A percentile compares a stretch with the other conserved stretches of the same genome.
Evolutionary conservation across 805 yeast species (phyloP).

Genomic region (Ogataea methylovora): DNA sequence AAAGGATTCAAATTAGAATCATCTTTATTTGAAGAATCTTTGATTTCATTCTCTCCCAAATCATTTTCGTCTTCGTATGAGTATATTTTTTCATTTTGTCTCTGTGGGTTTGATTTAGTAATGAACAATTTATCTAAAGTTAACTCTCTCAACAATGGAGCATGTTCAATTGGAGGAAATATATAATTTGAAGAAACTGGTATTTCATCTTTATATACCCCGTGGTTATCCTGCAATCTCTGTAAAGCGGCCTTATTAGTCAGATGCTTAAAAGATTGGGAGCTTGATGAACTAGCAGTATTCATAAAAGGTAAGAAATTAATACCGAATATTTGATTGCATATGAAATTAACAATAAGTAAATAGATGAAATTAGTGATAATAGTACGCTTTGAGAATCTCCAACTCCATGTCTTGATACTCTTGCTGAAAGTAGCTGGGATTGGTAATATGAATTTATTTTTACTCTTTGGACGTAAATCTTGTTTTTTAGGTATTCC

Average conservation of each 20-base stretch:
- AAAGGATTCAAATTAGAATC: constrained; percentile 8
- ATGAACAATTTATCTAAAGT: constrained; percentile 45
- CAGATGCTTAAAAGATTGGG: constrained; percentile 14
- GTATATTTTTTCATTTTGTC: constrained; percentile 24
- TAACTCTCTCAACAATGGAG: constrained; percentile 50
- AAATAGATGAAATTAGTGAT: constrained; percentile 3
- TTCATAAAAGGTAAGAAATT: background rate
- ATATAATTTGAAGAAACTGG: constrained; percentile 46
- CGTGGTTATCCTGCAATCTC: constrained; percentile 26
- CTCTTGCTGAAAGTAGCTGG: constrained; percentile 12
- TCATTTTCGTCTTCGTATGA: constrained; percentile 38
- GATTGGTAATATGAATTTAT: constrained; percentile 11
- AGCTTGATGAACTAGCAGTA: too few relatives aligned
- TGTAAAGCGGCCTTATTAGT: constrained; percentile 16
- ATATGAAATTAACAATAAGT: constrained; percentile 3
- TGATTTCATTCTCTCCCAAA: constrained; percentile 27
- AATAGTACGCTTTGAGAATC: constrained; percentile 2
- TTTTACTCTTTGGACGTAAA: constrained; percentile 14
- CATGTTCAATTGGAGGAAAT: constrained; percentile 71
- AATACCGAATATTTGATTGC: constrained; percentile 27
- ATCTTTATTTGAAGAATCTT: constrained; percentile 1
- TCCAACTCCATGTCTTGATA: constrained; percentile 7
- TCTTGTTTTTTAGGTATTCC: constrained; percentile 20
- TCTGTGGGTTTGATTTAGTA: constrained; percentile 37
- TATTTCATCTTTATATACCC: constrained; percentile 36